Conservation (phyloP, 1,139 yeast genomes). For the Pneumocystis oryctolagi region DNA sequence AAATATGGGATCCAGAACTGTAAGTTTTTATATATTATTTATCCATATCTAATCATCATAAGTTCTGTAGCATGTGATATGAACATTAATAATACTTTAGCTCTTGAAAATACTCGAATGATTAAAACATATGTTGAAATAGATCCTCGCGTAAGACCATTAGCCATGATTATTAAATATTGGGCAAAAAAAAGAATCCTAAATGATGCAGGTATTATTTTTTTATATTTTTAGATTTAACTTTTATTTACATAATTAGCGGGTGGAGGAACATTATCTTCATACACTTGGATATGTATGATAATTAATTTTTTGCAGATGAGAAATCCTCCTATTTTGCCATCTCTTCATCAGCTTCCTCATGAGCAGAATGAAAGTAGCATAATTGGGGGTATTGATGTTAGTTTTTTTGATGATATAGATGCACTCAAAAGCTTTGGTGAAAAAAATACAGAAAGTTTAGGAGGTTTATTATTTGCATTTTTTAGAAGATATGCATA, state of each 20-base stretch:
- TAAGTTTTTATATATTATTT: constrained; percentile 1
- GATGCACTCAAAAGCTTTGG: constrained; percentile 15
- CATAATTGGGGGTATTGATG: constrained; percentile 15
- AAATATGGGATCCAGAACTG: constrained; percentile 18
- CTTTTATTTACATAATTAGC: constrained; percentile 9
- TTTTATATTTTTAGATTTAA: background rate
- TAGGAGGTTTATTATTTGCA: constrained; percentile 16
- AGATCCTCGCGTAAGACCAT: constrained; percentile 18
- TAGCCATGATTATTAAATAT: constrained; percentile 18
- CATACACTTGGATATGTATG: constrained; percentile 20
- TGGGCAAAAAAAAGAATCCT: constrained; percentile 19
- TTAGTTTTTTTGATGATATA: constrained; percentile 18
- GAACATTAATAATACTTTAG: constrained; percentile 19
- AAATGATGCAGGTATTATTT: constrained; percentile 15
- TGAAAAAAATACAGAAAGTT: constrained; percentile 15
- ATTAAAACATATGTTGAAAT: constrained; percentile 17
- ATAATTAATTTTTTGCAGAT: constrained; percentile 18
- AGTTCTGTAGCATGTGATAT: constrained; percentile 17
- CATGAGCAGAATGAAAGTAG: constrained; percentile 7
- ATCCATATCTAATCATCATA: background rate
- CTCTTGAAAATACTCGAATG: constrained; percentile 18
- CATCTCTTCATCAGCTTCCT: constrained; percentile 16
- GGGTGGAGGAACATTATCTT: constrained; percentile 18
- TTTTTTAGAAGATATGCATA: constrained; percentile 18
- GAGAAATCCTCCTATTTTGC: constrained; percentile 17